A percentile compares a stretch with the other conserved stretches of the same genome.
phyloP scores from a whole-genome alignment of 441 rosid genomes.

The Metrosideros polymorpha region DNA sequence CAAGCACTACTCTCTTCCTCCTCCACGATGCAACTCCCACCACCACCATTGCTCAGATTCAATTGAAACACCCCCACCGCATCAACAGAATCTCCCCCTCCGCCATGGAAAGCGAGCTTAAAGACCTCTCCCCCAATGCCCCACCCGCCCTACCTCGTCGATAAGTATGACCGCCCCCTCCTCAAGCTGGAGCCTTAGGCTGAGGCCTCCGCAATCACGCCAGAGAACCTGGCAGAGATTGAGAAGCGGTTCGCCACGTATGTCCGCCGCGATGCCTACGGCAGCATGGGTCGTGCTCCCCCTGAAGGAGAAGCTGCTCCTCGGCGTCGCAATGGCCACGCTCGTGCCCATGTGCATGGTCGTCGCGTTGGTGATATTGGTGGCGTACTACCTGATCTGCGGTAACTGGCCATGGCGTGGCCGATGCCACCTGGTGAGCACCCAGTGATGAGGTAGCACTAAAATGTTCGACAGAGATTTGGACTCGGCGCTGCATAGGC shows the following conservation, averaged over 20 bases:
- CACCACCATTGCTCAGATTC: background rate
- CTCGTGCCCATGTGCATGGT: constrained; percentile 58
- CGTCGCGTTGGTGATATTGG: constrained; percentile 32
- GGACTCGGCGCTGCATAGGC: background rate
- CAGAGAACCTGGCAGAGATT: constrained; percentile 47
- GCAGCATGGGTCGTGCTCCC: constrained; percentile 76
- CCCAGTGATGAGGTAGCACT: background rate
- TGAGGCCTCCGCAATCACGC: background rate
- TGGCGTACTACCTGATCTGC: constrained; percentile 48
- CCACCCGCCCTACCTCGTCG: constrained; percentile 10
- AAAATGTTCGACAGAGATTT: background rate
- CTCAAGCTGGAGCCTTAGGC: constrained; percentile 36
- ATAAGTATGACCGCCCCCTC: constrained; percentile 69
- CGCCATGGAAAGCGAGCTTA: constrained; percentile 51
- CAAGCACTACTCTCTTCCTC: background rate
- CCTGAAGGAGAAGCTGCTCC: constrained; percentile 42
- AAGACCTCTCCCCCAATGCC: constrained; percentile 28
- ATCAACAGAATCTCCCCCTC: background rate
- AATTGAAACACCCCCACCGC: background rate
- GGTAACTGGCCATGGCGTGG: too few species aligned
- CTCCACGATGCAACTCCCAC: background rate
- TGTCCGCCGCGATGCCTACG: constrained; percentile 69
- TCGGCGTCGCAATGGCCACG: constrained; percentile 51
- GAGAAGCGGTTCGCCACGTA: constrained; percentile 82
- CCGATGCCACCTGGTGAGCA: too few species aligned